A percentile compares a stretch with the other conserved stretches of the same genome.
Conservation (phyloP, 202 grass and related monocot genomes). For the Setaria italica region DNA sequence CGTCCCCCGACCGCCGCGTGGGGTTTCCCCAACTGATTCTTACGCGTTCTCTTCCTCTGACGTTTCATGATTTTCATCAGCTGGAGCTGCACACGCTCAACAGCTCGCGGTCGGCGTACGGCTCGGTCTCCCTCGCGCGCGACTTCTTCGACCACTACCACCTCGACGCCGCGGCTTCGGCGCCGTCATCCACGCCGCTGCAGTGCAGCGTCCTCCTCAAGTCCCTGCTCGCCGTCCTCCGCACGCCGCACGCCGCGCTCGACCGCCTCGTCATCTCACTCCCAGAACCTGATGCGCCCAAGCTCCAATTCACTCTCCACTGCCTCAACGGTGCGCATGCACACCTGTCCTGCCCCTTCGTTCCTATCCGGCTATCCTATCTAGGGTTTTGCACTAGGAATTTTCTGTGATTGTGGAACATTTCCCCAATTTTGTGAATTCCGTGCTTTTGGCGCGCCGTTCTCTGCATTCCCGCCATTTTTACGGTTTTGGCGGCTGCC, state of each 20-base stretch:
- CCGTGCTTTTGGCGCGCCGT: slow-evolving; percentile 6
- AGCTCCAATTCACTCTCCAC: slow-evolving; percentile 84
- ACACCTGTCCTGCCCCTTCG: neutral
- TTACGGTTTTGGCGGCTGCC: neutral
- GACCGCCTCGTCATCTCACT: slow-evolving; percentile 65
- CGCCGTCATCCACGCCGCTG: slow-evolving; percentile 52
- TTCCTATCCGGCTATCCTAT: neutral
- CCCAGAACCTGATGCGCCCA: slow-evolving; percentile 59
- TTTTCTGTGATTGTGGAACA: neutral
- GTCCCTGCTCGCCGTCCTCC: slow-evolving; percentile 73
- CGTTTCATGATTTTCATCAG: slow-evolving; percentile 42
- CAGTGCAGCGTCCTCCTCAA: slow-evolving; percentile 92
- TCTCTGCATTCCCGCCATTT: slow-evolving; percentile 29
- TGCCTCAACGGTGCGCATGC: slow-evolving; percentile 69
- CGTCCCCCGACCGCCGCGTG: neutral
- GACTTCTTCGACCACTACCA: slow-evolving; percentile 77
- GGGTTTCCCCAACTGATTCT: neutral
- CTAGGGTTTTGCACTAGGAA: slow-evolving; percentile 22
- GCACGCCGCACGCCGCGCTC: slow-evolving; percentile 66
- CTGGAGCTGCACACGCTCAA: slow-evolving; percentile 87
- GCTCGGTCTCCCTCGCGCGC: slow-evolving; percentile 68
- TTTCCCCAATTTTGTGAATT: neutral
- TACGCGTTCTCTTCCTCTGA: neutral
- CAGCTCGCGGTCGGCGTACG: slow-evolving; percentile 85
- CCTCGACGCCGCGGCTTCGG: slow-evolving; percentile 33